These are phyloP conservation scores for Apophysomyces elegans DNA, from an alignment of 371 early-diverging fungal genomes.

Conservation along the genomic window DNA sequence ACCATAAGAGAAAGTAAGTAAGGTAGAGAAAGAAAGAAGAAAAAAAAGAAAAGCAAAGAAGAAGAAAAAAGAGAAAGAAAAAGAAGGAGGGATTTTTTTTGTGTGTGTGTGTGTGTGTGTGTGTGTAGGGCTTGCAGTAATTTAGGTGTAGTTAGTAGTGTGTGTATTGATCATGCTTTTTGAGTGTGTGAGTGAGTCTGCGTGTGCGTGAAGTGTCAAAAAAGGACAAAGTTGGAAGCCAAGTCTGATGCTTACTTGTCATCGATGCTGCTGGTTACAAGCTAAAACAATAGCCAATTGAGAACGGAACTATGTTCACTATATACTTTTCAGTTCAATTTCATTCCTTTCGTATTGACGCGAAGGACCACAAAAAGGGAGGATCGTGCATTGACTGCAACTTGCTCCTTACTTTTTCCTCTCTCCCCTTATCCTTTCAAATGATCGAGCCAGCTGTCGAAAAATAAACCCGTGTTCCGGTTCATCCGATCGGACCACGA, in stretches of 20 bases:
- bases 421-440: background rate
- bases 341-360: slow-evolving; percentile 2
- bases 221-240: slow-evolving; percentile 15
- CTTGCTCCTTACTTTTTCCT: background rate
- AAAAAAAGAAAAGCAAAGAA: slow-evolving; percentile 13
- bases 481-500: slow-evolving; percentile 10
- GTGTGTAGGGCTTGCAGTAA: slow-evolving; percentile 20
- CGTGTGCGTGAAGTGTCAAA: slow-evolving; percentile 1
- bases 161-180: slow-evolving; percentile 5
- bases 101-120: too few species aligned
- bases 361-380: background rate
- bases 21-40: slow-evolving; percentile 14
- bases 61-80: background rate
- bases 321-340: slow-evolving; percentile 4
- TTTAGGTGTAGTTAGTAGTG: slow-evolving; percentile 5
- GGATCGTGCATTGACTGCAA: slow-evolving; percentile 12
- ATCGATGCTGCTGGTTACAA: background rate
- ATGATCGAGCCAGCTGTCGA: slow-evolving; percentile 12
- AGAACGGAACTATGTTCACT: slow-evolving; percentile 22
- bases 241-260: slow-evolving; percentile 15
- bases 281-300: slow-evolving; percentile 24
- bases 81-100: too few species aligned
- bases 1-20: slow-evolving; percentile 6
- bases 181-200: too few species aligned
- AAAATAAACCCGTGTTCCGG: slow-evolving; percentile 6